Percentiles rank a stretch among this genome's conserved stretches.
Evolutionary conservation across 2,329 filamentous ascomycete genomes (phyloP).

Genomic region (Stagonosporopsis chrysanthemi): DNA sequence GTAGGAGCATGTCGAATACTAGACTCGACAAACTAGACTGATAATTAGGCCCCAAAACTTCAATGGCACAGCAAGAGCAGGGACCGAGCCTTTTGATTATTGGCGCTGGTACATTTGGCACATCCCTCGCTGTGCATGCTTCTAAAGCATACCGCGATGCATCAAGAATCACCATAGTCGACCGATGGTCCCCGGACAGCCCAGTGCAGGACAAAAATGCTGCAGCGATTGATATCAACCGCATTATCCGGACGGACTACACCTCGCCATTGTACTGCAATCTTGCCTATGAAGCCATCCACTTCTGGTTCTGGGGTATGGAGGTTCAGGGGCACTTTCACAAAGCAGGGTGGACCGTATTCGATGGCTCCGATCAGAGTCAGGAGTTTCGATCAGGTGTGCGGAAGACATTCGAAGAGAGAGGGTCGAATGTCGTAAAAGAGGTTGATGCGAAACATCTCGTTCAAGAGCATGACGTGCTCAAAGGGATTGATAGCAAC

Average conservation of each 20-base stretch:
- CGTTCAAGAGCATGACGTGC: slow-evolving; percentile 51
- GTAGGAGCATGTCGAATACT: neutral
- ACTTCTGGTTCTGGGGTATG: slow-evolving; percentile 52
- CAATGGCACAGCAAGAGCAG: slow-evolving; percentile 2
- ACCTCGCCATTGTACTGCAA: slow-evolving; percentile 64
- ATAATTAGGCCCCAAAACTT: neutral
- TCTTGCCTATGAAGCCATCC: slow-evolving; percentile 52
- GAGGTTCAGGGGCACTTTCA: slow-evolving; percentile 56
- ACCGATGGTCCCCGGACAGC: slow-evolving; percentile 34
- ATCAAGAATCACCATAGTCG: slow-evolving; percentile 44
- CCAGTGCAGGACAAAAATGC: slow-evolving; percentile 58
- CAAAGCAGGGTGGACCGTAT: slow-evolving; percentile 65
- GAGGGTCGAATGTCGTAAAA: slow-evolving; percentile 51
- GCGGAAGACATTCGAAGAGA: slow-evolving; percentile 60
- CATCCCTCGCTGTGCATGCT: slow-evolving; percentile 70
- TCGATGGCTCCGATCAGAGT: slow-evolving; percentile 55
- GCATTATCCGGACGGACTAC: slow-evolving; percentile 68
- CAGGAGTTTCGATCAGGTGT: slow-evolving; percentile 61
- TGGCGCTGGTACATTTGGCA: slow-evolving; percentile 71
- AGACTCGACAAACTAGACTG: neutral
- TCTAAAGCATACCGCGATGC: slow-evolving; percentile 58
- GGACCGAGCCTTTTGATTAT: slow-evolving; percentile 60
- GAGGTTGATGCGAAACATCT: slow-evolving; percentile 45
- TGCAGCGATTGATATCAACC: slow-evolving; percentile 67
- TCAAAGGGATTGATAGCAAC: slow-evolving; percentile 38